A percentile compares a stretch with the other conserved stretches of the same genome.
phyloP scores from a whole-genome alignment of 2,329 filamentous ascomycete genomes.

The Alternaria brassicicola region DNA sequence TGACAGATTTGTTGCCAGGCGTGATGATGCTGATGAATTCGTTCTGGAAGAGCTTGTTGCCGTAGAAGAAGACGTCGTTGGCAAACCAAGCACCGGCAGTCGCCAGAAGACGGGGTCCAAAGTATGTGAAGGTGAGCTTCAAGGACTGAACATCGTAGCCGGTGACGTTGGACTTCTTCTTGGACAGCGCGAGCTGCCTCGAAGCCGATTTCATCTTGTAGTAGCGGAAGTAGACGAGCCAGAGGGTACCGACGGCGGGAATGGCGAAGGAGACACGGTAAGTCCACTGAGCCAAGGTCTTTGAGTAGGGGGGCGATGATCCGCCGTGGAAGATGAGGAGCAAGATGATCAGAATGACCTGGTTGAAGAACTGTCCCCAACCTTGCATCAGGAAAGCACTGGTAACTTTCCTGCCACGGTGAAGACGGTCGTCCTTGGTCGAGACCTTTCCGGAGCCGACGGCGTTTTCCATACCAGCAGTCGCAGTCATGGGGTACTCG shows the following conservation, averaged over 20 bases:
- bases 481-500: slow-evolving; percentile 96
- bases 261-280: slow-evolving; percentile 93
- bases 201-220: slow-evolving; percentile 92
- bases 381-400: slow-evolving; percentile 98
- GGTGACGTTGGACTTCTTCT: slow-evolving; percentile 85
- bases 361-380: slow-evolving; percentile 96
- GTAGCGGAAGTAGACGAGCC: slow-evolving; percentile 94
- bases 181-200: slow-evolving; percentile 79
- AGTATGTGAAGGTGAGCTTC: slow-evolving; percentile 77
- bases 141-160: slow-evolving; percentile 91
- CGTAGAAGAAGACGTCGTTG: slow-evolving; percentile 99
- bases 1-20: slow-evolving; percentile 70
- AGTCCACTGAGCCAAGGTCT: slow-evolving; percentile 81
- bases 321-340: slow-evolving; percentile 89
- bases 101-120: slow-evolving; percentile 83
- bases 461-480: slow-evolving; percentile 90
- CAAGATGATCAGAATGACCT: slow-evolving; percentile 83
- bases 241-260: slow-evolving; percentile 86
- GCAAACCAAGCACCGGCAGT: slow-evolving; percentile 91
- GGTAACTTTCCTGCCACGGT: slow-evolving; percentile 94
- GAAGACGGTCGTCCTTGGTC: slow-evolving; percentile 88
- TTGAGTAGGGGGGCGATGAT: slow-evolving; percentile 74
- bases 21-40: slow-evolving; percentile 87
- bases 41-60: slow-evolving; percentile 95
- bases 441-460: slow-evolving; percentile 86